These are phyloP conservation scores for Xylaria cubensis DNA, from an alignment of 495 filamentous ascomycete genomes.

Conservation along the genomic window DNA sequence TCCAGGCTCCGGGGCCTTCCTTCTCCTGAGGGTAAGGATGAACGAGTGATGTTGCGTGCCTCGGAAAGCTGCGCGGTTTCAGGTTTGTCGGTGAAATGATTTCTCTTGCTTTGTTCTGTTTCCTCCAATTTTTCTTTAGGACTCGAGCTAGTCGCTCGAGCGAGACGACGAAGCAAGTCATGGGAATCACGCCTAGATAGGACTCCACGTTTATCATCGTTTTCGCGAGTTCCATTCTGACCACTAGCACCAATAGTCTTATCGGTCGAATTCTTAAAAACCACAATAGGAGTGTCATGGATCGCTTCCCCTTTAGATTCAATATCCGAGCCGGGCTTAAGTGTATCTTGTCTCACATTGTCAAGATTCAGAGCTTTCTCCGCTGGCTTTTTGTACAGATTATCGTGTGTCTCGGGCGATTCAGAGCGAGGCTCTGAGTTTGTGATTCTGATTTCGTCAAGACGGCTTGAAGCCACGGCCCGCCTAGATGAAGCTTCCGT, in stretches of 20 bases:
- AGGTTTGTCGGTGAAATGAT: conserved; percentile 17
- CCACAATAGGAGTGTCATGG: conserved; percentile 59
- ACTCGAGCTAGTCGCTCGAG: conserved; percentile 65
- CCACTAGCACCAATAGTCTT: not conserved
- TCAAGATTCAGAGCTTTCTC: conserved; percentile 23
- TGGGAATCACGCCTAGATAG: conserved; percentile 63
- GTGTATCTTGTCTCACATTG: conserved; percentile 33
- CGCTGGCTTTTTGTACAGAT: conserved; percentile 21
- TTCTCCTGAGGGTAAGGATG: conserved; percentile 30
- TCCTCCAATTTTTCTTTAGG: conserved; percentile 38
- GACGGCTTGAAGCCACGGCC: conserved; percentile 62
- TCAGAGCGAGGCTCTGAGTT: conserved; percentile 52
- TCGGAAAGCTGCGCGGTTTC: conserved; percentile 25
- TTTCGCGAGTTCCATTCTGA: not conserved
- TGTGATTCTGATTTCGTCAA: conserved; percentile 64
- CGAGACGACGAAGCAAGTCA: conserved; percentile 68
- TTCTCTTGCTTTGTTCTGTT: not conserved
- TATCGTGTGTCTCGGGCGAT: conserved; percentile 33
- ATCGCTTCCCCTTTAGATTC: conserved; percentile 28
- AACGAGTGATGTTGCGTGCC: conserved; percentile 24
- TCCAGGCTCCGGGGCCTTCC: conserved; percentile 33
- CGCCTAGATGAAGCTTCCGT: conserved; percentile 64
- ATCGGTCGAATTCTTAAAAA: conserved; percentile 46
- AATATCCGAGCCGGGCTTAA: conserved; percentile 45
- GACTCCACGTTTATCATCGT: conserved; percentile 3